Evolutionary conservation across 805 yeast species (phyloP).

Genomic region (Cyberlindnera lachancei): DNA sequence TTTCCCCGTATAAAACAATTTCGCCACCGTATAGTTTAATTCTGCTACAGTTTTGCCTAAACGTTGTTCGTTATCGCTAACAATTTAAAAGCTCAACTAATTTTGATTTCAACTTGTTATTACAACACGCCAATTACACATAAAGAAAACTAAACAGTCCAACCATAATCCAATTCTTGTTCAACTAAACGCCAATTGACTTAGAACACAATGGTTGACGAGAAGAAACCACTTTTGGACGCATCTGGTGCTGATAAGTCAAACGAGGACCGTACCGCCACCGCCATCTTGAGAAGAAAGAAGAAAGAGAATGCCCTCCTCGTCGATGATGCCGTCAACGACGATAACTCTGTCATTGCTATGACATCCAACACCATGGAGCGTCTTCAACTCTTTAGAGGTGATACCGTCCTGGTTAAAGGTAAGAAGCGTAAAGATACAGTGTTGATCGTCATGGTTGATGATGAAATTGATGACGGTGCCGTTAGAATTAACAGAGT

Average conservation of each 20-base stretch:
- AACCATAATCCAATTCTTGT: too few relatives aligned
- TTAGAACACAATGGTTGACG: conserved; percentile 20
- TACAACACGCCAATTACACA: too few relatives aligned
- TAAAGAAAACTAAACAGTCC: too few relatives aligned
- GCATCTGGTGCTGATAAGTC: conserved; percentile 60
- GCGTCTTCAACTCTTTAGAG: conserved; percentile 87
- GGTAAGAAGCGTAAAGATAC: conserved; percentile 99
- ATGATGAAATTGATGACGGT: conserved; percentile 95
- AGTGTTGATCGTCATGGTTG: conserved; percentile 89
- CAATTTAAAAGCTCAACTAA: too few relatives aligned
- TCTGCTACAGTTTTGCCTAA: too few relatives aligned
- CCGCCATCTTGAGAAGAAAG: conserved; percentile 94
- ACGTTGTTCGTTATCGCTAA: too few relatives aligned
- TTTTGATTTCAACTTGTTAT: too few relatives aligned
- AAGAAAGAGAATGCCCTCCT: conserved; percentile 91
- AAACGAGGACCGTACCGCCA: conserved; percentile 74
- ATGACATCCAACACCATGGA: conserved; percentile 96
- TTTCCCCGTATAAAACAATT: too few relatives aligned
- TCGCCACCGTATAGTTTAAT: too few relatives aligned
- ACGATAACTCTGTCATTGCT: conserved; percentile 94
- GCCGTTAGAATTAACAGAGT: conserved; percentile 91
- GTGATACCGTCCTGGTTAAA: conserved; percentile 94
- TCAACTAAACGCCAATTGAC: too few relatives aligned
- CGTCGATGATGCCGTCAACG: conserved; percentile 95
- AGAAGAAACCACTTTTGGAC: conserved; percentile 41